Evolutionary conservation across 768 basidiomycete genomes (phyloP).

Genomic region (Coprinopsis cinerea): DNA sequence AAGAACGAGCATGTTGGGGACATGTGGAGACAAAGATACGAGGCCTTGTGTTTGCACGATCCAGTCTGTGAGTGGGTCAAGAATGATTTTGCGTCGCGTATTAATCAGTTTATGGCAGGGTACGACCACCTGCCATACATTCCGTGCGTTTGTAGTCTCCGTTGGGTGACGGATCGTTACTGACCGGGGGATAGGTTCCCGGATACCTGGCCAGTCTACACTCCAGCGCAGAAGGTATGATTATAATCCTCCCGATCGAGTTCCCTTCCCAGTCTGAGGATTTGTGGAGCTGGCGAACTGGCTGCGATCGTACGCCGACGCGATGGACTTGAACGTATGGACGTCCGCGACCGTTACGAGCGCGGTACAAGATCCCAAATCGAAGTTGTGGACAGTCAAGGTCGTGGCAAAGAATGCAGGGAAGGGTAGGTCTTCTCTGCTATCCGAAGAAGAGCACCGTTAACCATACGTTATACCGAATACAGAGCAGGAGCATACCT

Average conservation of each 20-base stretch:
- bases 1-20: constrained; percentile 54
- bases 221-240: constrained; percentile 24
- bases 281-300: constrained; percentile 24
- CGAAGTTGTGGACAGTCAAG: constrained; percentile 35
- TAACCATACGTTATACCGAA: not conserved
- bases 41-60: constrained; percentile 61
- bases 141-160: constrained; percentile 34
- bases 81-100: constrained; percentile 1
- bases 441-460: too few species aligned
- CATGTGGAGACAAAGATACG: constrained; percentile 63
- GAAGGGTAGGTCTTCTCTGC: too few species aligned
- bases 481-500: constrained; percentile 34
- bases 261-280: not conserved
- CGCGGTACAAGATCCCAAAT: constrained; percentile 27
- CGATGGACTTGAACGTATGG: constrained; percentile 49
- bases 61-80: constrained; percentile 49
- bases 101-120: constrained; percentile 27
- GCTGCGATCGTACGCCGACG: constrained; percentile 27
- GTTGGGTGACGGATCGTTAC: constrained; percentile 13
- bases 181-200: constrained; percentile 21
- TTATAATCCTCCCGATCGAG: too few species aligned
- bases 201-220: constrained; percentile 26
- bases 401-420: constrained; percentile 29
- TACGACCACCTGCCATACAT: constrained; percentile 57
- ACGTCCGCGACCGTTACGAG: constrained; percentile 29